phyloP scores from a whole-genome alignment of 2,329 filamentous ascomycete species.

The Hypoxylon sp. region DNA sequence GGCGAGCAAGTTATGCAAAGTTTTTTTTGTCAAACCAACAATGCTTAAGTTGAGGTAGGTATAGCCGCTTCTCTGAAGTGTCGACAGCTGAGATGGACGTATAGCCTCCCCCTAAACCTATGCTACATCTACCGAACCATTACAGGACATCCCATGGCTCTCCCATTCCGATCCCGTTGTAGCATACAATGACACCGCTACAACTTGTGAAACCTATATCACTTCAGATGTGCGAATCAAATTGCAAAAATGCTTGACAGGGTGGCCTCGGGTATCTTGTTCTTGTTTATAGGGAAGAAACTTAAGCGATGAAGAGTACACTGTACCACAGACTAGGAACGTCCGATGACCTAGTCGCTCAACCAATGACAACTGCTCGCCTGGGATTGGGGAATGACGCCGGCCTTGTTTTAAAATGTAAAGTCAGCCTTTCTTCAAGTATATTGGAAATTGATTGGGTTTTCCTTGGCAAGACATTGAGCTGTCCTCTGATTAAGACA shows the following conservation, averaged over 20 bases:
- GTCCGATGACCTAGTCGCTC: too few species aligned
- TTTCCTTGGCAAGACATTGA: not conserved
- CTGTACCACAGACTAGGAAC: not conserved
- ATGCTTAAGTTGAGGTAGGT: not conserved
- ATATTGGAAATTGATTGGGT: not conserved
- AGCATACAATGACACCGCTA: constrained; percentile 2
- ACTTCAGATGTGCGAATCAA: not conserved
- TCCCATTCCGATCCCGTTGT: constrained; percentile 7
- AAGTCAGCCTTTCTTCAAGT: not conserved
- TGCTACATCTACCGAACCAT: constrained; percentile 25
- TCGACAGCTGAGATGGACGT: not conserved
- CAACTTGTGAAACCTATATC: not conserved
- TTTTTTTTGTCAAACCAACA: constrained; percentile 16
- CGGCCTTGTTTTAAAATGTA: not conserved
- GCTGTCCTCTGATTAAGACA: not conserved
- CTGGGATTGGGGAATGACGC: not conserved
- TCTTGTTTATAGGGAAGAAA: not conserved
- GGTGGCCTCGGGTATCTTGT: not conserved
- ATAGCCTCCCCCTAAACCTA: constrained; percentile 13
- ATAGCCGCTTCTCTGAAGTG: constrained; percentile 1
- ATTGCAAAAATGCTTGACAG: not conserved
- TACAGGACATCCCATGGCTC: constrained; percentile 1
- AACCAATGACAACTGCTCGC: too few species aligned
- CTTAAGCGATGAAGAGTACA: not conserved
- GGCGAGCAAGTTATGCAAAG: constrained; percentile 28